Evolutionary conservation across 345 rosid genomes (phyloP), one percentile per base, ranked within the genome.

Genomic region (Aquilaria yunnanensis): DNA sequence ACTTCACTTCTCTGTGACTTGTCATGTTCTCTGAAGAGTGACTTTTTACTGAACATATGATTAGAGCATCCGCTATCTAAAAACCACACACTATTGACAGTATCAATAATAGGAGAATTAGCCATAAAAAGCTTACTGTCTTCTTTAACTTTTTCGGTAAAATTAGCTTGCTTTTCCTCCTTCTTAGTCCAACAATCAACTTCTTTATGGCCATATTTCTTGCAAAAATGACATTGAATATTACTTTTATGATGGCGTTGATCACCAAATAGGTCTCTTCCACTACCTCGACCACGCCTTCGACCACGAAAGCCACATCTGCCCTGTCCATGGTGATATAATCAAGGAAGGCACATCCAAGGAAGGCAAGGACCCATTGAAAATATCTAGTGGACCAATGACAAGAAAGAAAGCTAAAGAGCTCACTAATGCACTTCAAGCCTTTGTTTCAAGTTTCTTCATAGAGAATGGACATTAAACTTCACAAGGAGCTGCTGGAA

Each of bases 191-290:
- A 23, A 12, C 63, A 60, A 14, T 16, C 32, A 9, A 34, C 52
- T 47, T 47, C 31, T 11, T 8, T n/a, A 23, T 33, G 57, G 8
- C 48, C 56, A 62, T 6, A 7, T 14, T 62, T 50, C 5, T 62
- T 33, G 14, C 56, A 62, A 62, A 49, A 14, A 9, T 50, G 14
- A n/a, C 66, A 62, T 14, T 51, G 48, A 14, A 62, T 23, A 23
- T 23, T 23, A 23, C 23, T 23, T 23, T 23, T 23, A 23, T 23
- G 23, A 23, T 23, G 23, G 23, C 23, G 1, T 23, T 23, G 23
- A 23, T 23, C 23, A 23, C 23, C 23, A 23, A 23, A 23, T 23
- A 23, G 23, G 23, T 23, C 23, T 23, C 23, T 23, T 23, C 23
- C 23, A 23, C 23, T 23, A 23, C 23, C 23, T 23, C 23, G 23